Conservation (phyloP, 169 alveolate genomes). For the Eimeria falciformis region DNA sequence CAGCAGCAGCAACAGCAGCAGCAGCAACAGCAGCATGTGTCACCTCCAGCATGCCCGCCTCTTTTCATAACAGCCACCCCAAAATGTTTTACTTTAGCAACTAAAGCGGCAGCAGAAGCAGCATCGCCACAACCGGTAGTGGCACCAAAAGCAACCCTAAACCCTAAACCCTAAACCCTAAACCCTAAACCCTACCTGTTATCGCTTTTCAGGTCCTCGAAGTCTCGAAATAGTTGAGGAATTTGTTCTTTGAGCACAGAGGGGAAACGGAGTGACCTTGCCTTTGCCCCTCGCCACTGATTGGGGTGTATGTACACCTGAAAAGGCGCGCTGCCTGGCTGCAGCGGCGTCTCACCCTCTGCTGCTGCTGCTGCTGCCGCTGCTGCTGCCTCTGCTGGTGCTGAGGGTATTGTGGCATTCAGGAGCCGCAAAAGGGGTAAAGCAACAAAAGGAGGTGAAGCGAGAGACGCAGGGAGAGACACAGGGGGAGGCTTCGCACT, state of each 20-base stretch:
- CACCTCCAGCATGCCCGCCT: not conserved
- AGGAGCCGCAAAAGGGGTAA: constrained; percentile 4
- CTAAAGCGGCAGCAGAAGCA: no score
- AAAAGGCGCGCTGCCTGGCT: constrained; percentile 17
- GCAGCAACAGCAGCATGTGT: constrained; percentile 48
- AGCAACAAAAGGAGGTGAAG: not conserved
- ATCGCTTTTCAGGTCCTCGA: not conserved
- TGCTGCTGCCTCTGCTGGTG: constrained; percentile 27
- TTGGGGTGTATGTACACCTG: constrained; percentile 44
- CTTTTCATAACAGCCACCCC: not conserved
- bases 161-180: constrained; percentile 52
- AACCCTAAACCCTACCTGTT: constrained; percentile 39
- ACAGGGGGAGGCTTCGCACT: constrained; percentile 22
- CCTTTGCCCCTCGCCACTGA: constrained; percentile 8
- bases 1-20: constrained; percentile 63
- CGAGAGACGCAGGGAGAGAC: not conserved
- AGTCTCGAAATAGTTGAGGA: not conserved
- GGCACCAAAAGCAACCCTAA: no score
- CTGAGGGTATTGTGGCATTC: not conserved
- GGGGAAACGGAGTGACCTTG: not conserved
- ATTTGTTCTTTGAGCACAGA: not conserved
- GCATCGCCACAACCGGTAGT: no score
- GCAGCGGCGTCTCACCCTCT: not conserved
- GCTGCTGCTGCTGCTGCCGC: constrained; percentile 29
- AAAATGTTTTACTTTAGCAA: no score